phyloP scores from a whole-genome alignment of 2,329 filamentous ascomycete genomes.

The Fulvia fulva region DNA sequence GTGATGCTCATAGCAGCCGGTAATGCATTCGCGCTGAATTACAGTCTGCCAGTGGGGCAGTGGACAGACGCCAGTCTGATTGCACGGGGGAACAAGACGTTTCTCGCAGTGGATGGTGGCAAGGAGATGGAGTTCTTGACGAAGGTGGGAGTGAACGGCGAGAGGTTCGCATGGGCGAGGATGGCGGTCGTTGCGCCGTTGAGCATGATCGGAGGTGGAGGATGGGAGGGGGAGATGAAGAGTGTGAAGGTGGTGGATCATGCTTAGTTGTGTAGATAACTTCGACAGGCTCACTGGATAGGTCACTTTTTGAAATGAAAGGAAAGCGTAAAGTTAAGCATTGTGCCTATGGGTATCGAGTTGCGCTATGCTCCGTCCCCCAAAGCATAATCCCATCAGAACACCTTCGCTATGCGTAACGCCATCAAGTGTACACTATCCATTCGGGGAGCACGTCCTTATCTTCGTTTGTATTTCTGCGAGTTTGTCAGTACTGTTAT shows the following conservation, averaged over 20 bases:
- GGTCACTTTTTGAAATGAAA: neutral
- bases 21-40: constrained; percentile 40
- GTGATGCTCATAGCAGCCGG: constrained; percentile 39
- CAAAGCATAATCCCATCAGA: neutral
- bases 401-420: neutral
- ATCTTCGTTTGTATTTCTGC: constrained; percentile 35
- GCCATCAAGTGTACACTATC: neutral
- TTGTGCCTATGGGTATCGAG: neutral
- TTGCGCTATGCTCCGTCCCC: neutral
- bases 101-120: constrained; percentile 27
- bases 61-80: constrained; percentile 38
- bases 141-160: constrained; percentile 42
- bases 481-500: constrained; percentile 14
- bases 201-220: constrained; percentile 35
- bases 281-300: too few relatives aligned
- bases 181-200: constrained; percentile 48
- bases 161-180: constrained; percentile 40
- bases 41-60: constrained; percentile 36
- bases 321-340: neutral
- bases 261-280: too few relatives aligned
- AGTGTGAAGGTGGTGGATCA: constrained; percentile 18
- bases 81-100: constrained; percentile 36
- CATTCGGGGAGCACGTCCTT: constrained; percentile 1
- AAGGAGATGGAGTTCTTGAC: constrained; percentile 42
- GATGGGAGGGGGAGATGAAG: constrained; percentile 20